phyloP scores from a whole-genome alignment of 2,329 filamentous ascomycete species.

The Penicillium olsonii region DNA sequence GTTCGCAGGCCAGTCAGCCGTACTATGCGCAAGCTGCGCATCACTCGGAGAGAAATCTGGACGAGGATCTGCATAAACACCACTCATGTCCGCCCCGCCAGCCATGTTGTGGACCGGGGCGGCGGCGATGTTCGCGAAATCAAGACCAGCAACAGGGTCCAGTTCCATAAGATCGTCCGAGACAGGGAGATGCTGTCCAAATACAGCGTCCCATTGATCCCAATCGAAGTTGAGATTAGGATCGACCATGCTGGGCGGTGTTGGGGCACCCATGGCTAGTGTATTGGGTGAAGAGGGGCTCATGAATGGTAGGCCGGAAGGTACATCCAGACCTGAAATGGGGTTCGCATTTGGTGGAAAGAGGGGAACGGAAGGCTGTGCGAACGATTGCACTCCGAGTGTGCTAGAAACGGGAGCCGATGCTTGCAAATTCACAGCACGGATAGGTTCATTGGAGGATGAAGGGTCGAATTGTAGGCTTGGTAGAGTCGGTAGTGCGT shows the following conservation, averaged over 20 bases:
- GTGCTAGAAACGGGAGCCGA: slow-evolving; percentile 17
- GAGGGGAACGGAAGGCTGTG: slow-evolving; percentile 3
- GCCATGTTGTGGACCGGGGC: slow-evolving; percentile 3
- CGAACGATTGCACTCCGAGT: not conserved
- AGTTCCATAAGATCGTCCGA: slow-evolving; percentile 47
- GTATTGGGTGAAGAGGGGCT: slow-evolving; percentile 22
- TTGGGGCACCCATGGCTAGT: slow-evolving; percentile 26
- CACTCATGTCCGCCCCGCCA: not conserved
- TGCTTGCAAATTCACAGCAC: slow-evolving; percentile 5
- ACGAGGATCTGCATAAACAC: not conserved
- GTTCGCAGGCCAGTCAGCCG: slow-evolving; percentile 12
- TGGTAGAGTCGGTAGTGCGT: slow-evolving; percentile 8
- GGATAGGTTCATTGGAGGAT: not conserved
- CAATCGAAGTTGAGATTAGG: slow-evolving; percentile 50
- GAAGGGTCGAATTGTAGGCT: slow-evolving; percentile 18
- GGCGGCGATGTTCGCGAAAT: slow-evolving; percentile 31
- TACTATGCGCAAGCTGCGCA: not conserved
- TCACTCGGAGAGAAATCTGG: not conserved
- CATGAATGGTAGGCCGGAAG: slow-evolving; percentile 22
- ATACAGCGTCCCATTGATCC: slow-evolving; percentile 53
- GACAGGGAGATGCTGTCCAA: slow-evolving; percentile 48
- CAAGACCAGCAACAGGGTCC: slow-evolving; percentile 39
- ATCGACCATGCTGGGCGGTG: slow-evolving; percentile 40
- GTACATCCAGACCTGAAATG: not conserved
- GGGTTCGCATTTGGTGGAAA: slow-evolving; percentile 7